These are phyloP conservation scores for Phytopythium kandeliae DNA, from an alignment of 352 stramenopile genomes.

Conservation along the genomic window DNA sequence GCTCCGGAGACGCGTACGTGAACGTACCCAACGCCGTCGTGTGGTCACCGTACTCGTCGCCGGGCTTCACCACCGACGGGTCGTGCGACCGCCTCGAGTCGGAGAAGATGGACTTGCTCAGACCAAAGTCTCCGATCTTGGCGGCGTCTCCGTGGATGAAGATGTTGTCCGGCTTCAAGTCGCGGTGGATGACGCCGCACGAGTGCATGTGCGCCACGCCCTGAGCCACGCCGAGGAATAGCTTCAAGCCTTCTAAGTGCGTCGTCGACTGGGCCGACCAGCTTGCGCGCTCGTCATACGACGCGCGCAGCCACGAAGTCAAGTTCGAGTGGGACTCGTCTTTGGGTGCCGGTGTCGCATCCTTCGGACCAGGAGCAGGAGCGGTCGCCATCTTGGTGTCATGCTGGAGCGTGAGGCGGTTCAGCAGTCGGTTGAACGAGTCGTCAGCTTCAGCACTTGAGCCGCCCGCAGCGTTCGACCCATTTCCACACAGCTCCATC, in stretches of 20 bases:
- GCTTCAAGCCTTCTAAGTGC: constrained; percentile 53
- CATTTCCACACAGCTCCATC: constrained; percentile 59
- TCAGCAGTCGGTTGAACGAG: constrained; percentile 38
- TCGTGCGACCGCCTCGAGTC: constrained; percentile 12
- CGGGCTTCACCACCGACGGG: constrained; percentile 3
- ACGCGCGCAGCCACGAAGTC: constrained; percentile 64
- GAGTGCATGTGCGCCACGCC: constrained; percentile 77
- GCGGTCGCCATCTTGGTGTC: not conserved
- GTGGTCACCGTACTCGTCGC: constrained; percentile 39
- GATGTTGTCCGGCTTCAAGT: constrained; percentile 73
- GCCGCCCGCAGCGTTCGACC: not conserved
- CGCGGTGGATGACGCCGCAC: constrained; percentile 62
- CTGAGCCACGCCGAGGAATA: constrained; percentile 59
- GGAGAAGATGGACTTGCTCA: constrained; percentile 53
- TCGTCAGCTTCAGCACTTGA: constrained; percentile 18
- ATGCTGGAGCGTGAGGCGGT: constrained; percentile 22
- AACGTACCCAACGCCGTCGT: constrained; percentile 80
- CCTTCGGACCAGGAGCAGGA: not conserved
- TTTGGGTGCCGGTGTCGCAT: not conserved
- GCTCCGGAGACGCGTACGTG: constrained; percentile 84
- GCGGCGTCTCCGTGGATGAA: constrained; percentile 58
- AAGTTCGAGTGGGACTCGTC: constrained; percentile 54
- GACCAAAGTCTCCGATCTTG: constrained; percentile 66
- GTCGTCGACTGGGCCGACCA: constrained; percentile 30
- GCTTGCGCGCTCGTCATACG: constrained; percentile 36